Evolutionary conservation across 2,329 filamentous ascomycete species (phyloP).

Genomic region (Neofusicoccum sp.): DNA sequence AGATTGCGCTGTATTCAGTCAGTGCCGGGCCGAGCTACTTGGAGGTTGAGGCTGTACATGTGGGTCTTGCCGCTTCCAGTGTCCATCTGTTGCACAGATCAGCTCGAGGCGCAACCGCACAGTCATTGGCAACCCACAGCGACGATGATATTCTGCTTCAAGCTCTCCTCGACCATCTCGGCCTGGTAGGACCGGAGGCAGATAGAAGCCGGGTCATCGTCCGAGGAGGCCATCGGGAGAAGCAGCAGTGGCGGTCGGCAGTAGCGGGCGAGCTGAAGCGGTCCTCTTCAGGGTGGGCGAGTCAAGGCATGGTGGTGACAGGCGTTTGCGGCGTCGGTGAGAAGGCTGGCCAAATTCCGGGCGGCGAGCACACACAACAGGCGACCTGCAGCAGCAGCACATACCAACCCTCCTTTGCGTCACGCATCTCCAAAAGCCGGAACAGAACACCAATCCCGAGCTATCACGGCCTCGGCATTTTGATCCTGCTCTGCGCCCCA

Average conservation of each 20-base stretch:
- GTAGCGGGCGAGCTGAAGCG: background rate
- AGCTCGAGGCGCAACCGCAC: background rate
- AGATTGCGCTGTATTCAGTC: constrained; percentile 3
- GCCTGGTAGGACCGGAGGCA: constrained; percentile 50
- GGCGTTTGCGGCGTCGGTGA: constrained; percentile 1
- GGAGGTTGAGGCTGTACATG: constrained; percentile 32
- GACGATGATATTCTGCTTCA: constrained; percentile 50
- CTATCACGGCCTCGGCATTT: no score
- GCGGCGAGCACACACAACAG: background rate
- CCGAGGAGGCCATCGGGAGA: background rate
- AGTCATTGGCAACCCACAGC: constrained; percentile 29
- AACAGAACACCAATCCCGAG: background rate
- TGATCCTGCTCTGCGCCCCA: no score
- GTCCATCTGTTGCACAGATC: constrained; percentile 40
- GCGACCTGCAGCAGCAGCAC: background rate
- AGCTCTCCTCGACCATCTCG: constrained; percentile 52
- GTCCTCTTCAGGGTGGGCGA: background rate
- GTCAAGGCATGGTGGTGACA: background rate
- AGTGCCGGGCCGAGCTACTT: background rate
- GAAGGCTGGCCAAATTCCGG: background rate
- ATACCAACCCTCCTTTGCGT: background rate
- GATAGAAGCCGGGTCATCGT: constrained; percentile 21
- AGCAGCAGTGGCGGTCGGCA: background rate
- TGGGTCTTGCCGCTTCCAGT: constrained; percentile 55
- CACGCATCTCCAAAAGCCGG: background rate